phyloP scores from a whole-genome alignment of 2,329 filamentous ascomycete genomes.

The Neonectria neomacrospora region DNA sequence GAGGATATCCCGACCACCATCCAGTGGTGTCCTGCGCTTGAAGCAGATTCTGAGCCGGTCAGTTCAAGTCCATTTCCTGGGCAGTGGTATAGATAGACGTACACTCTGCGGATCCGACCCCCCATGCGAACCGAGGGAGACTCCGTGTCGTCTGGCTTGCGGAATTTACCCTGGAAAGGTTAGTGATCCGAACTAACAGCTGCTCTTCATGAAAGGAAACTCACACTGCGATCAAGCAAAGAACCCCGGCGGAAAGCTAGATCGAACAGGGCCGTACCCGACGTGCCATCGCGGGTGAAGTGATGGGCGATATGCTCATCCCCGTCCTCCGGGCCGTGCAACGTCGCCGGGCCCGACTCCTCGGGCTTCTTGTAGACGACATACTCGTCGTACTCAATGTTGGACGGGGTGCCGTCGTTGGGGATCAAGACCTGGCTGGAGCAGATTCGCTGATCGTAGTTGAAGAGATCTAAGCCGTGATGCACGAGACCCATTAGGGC shows the following conservation, averaged over 20 bases:
- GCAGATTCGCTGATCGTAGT: conserved; percentile 50
- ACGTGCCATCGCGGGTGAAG: conserved; percentile 48
- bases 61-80: background rate
- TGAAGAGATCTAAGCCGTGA: conserved; percentile 51
- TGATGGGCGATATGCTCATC: conserved; percentile 48
- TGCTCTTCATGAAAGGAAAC: background rate
- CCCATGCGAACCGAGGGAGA: conserved; percentile 43
- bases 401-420: conserved; percentile 44
- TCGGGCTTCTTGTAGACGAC: conserved; percentile 48
- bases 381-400: conserved; percentile 53
- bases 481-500: conserved; percentile 42
- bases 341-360: conserved; percentile 21
- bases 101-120: conserved; percentile 52
- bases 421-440: conserved; percentile 50
- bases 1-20: conserved; percentile 50
- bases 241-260: conserved; percentile 48
- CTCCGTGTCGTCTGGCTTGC: conserved; percentile 36
- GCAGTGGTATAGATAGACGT: conserved; percentile 32
- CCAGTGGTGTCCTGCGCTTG: conserved; percentile 47
- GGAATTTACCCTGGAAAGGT: conserved; percentile 40
- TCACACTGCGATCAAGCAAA: conserved; percentile 46
- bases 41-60: conserved; percentile 49
- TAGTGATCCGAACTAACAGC: background rate
- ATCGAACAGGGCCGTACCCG: conserved; percentile 47
- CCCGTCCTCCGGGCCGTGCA: conserved; percentile 21